Base-by-base conservation (phyloP, 768 basidiomycete genomes). In the Calocera viscosa region DNA sequence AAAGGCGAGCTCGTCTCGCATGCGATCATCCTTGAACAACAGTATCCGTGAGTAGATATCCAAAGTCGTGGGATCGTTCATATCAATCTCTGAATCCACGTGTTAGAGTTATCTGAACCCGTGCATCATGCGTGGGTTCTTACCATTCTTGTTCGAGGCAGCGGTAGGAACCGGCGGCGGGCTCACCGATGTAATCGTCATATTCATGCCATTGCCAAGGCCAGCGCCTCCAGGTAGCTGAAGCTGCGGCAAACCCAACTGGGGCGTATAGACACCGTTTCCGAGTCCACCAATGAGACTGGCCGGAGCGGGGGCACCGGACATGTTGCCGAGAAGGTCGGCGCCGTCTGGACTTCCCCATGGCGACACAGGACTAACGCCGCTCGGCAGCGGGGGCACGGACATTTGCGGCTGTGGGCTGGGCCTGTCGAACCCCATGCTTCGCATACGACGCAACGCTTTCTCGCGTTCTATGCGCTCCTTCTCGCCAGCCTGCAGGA, bases 391-490 rank as follows among this genome's bases (percentile, higher is more conserved):
- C 32, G 53, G 68, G 38, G 68, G 41, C 2, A 49, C 49, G 30
- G 64, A 64, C 40, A 49, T 39, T 35, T 43, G 49, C 22, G 35
- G 82, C 77, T 22, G 87, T 75, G 12, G 80, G 40, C 85, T 79
- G 40, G 84, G 78, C 14, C 88, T 85, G 78, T 93, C 91, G 33
- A 96, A 77, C 74, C 97, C 94, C 85, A 96, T 95, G 53, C 91
- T 94, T 71, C 91, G 87, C 94, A 99, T 99, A 69, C 96, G 84
- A 70, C 94, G 89, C 69, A 99, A 86, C 1, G 96, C 96, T 81
- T 99, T 99, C 80, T 98, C 95, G 67, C 95, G 81, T 77, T 99
- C 96, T 74, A 98, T 99, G 67, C 92, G 86, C 74, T 99, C 96
- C 79, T 99, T 99, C 78, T 99, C 96, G 63, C 95, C 94, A 2